These are phyloP conservation scores for Neurospora crassa DNA, from an alignment of 2,329 filamentous ascomycete genomes.

Conservation along the genomic window DNA sequence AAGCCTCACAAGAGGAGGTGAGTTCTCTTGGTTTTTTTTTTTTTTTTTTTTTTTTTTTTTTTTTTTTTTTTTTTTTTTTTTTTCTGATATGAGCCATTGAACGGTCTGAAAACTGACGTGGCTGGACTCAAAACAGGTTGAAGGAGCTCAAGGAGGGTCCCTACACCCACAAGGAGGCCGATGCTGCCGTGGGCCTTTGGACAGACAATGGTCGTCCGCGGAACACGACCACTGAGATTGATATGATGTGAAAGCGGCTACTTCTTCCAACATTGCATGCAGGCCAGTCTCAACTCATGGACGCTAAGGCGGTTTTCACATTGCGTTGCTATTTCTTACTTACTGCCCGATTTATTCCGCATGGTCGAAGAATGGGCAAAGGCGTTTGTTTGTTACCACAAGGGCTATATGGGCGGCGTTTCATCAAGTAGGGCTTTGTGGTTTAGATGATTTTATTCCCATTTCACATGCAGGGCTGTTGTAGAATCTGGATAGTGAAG, in stretches of 20 bases:
- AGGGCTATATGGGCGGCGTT: background rate
- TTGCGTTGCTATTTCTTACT: background rate
- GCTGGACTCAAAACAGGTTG: slow-evolving; percentile 43
- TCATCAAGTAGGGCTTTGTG: slow-evolving; percentile 1
- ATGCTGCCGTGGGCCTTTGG: slow-evolving; percentile 65
- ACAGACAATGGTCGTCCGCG: slow-evolving; percentile 51
- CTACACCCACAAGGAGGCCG: slow-evolving; percentile 77
- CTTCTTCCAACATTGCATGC: background rate
- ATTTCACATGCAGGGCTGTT: slow-evolving; percentile 4
- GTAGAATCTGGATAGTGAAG: background rate
- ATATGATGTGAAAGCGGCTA: background rate
- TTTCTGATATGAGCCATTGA: background rate
- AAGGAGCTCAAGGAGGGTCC: slow-evolving; percentile 76
- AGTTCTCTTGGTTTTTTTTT: slow-evolving; percentile 9
- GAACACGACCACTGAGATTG: background rate
- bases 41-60: too few relatives aligned
- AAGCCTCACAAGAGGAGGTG: slow-evolving; percentile 92
- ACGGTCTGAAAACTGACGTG: slow-evolving; percentile 11
- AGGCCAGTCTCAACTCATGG: background rate
- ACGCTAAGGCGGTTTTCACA: background rate
- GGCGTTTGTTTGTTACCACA: background rate
- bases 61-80: background rate
- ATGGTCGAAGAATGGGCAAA: background rate
- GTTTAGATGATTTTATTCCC: background rate
- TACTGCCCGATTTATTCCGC: background rate